Evolutionary conservation across 106 monocot genomes (phyloP).

Genomic region (Allium fistulosum): DNA sequence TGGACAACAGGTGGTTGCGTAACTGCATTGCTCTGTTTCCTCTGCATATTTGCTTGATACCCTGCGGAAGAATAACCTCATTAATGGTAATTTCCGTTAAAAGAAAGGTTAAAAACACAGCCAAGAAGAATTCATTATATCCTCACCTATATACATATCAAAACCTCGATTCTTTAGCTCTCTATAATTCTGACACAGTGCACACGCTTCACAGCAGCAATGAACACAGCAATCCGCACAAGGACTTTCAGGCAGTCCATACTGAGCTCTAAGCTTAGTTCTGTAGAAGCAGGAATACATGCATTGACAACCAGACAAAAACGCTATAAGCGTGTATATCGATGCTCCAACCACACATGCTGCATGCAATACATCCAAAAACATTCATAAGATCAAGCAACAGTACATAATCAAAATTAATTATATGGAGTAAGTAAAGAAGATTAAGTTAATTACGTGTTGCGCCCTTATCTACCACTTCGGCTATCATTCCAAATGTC

Average conservation of each 20-base stretch:
- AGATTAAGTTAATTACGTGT: slow-evolving; percentile 21
- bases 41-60: slow-evolving; percentile 20
- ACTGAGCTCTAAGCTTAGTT: slow-evolving; percentile 32
- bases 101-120: neutral
- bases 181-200: slow-evolving; percentile 62
- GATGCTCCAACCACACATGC: slow-evolving; percentile 32
- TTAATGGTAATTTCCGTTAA: neutral
- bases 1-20: neutral
- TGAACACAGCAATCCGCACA: slow-evolving; percentile 58
- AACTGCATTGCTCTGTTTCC: neutral
- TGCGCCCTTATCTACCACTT: slow-evolving; percentile 32
- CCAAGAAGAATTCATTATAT: neutral
- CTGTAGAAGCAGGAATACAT: slow-evolving; percentile 48
- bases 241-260: slow-evolving; percentile 34
- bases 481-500: slow-evolving; percentile 44
- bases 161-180: slow-evolving; percentile 60
- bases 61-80: slow-evolving; percentile 3
- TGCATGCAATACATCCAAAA: neutral
- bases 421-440: no score
- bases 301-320: slow-evolving; percentile 27
- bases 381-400: neutral
- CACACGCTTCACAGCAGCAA: slow-evolving; percentile 51
- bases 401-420: neutral
- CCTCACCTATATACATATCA: slow-evolving; percentile 36
- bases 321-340: slow-evolving; percentile 22